phyloP scores from a whole-genome alignment of 495 filamentous ascomycete genomes.

The Penicilliopsis zonata region DNA sequence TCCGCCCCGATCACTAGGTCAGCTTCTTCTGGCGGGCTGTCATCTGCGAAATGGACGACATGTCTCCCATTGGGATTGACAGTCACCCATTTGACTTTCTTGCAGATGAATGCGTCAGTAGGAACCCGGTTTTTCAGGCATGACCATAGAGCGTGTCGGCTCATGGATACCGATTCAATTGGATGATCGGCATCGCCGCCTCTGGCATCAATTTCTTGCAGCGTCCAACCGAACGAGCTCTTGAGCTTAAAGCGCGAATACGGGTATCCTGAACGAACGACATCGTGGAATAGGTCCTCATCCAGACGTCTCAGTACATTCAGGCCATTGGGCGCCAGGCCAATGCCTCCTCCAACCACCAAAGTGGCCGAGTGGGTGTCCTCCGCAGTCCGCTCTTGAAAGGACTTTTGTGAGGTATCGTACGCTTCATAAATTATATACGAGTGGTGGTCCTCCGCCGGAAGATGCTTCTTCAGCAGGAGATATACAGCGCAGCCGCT shows the following conservation, averaged over 20 bases:
- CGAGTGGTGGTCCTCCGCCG: slow-evolving; percentile 16
- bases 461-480: slow-evolving; percentile 36
- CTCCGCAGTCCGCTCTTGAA: neutral
- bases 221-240: slow-evolving; percentile 21
- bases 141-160: slow-evolving; percentile 26
- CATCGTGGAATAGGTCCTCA: slow-evolving; percentile 19
- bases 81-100: slow-evolving; percentile 13
- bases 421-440: slow-evolving; percentile 28
- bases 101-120: slow-evolving; percentile 16
- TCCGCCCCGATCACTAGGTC: slow-evolving; percentile 52
- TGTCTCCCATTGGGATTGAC: slow-evolving; percentile 9
- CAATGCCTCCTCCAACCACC: slow-evolving; percentile 38
- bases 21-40: slow-evolving; percentile 19
- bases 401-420: slow-evolving; percentile 13
- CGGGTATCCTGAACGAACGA: slow-evolving; percentile 23
- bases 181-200: slow-evolving; percentile 2
- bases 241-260: slow-evolving; percentile 22
- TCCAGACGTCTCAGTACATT: slow-evolving; percentile 29
- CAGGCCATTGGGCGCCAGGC: slow-evolving; percentile 38
- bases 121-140: slow-evolving; percentile 18
- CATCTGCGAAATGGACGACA: slow-evolving; percentile 18
- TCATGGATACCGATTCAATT: slow-evolving; percentile 19
- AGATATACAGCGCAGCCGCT: slow-evolving; percentile 35
- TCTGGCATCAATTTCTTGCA: slow-evolving; percentile 19
- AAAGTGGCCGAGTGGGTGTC: slow-evolving; percentile 17